Evolutionary conservation across 495 filamentous ascomycete genomes (phyloP), one percentile per base, ranked within the genome.

Genomic region (Annulohypoxylon stygium): DNA sequence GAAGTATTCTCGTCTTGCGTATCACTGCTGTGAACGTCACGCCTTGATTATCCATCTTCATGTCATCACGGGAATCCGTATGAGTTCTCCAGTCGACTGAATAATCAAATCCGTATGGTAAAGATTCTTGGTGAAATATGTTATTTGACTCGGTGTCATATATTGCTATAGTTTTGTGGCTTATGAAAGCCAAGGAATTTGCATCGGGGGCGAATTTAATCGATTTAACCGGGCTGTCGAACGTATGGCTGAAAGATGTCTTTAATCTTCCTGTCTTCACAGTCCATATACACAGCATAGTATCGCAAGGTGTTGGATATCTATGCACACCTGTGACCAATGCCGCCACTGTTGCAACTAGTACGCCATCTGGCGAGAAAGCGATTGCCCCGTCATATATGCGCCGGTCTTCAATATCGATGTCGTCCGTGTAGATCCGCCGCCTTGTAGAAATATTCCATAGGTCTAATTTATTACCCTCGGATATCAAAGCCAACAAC

Each of bases 401-500:
- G 16, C 26, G 7, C 14, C 14, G 7, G 34, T 36, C 34, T 6
- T 2, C 10, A 3, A 3, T 36, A 36, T 36, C 6, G 33, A 51
- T 9, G 1, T 60, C 11, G 26, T 60, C 11, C 12, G 30, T 30
- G 33, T 30, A 16, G 18, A 55, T 20, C n/a, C 33, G 18, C 43
- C 33, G 18, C 9, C n/a, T 25, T 7, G 33, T 61, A 10, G 45
- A 61, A 39, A 45, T 53, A 54, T 69, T 48, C 66, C 66, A 69
- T 30, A 69, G 33, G n/a, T n/a, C 7, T n/a, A 14, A 20, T 45
- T 20, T 25, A 8, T 57, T 0, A 12, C 36, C 25, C 9, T n/a
- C 0, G 3, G 66, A n/a, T 69, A 47, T 1, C 20, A 58, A 61
- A 16, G 66, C 66, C 10, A 69, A 37, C 26, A 51, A 20, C 12